Percentiles rank a stretch among this genome's conserved stretches.
Evolutionary conservation across 805 yeast genomes (phyloP).

Genomic region (Suhomyces sp.): DNA sequence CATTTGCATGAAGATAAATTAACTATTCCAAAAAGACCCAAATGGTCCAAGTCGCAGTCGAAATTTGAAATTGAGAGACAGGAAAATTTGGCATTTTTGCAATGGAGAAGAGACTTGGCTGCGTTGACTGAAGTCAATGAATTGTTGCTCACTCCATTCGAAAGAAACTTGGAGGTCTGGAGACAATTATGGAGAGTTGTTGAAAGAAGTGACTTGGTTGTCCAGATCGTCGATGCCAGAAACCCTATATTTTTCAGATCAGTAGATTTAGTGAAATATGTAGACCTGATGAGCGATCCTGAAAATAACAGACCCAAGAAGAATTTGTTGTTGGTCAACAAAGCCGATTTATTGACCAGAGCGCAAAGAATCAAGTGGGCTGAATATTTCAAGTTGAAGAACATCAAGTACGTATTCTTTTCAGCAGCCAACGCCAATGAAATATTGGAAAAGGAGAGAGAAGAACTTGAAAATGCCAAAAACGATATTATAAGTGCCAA

Average conservation of each 20-base stretch:
- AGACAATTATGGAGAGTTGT: slow-evolving; percentile 97
- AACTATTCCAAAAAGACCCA: slow-evolving; percentile 91
- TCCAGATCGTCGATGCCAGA: slow-evolving; percentile 97
- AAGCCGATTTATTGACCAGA: slow-evolving; percentile 81
- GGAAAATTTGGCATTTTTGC: slow-evolving; percentile 86
- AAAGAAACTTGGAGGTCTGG: slow-evolving; percentile 97
- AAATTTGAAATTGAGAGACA: slow-evolving; percentile 75
- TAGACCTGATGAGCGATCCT: slow-evolving; percentile 64
- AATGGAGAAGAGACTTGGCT: slow-evolving; percentile 93
- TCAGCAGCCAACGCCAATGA: slow-evolving; percentile 86
- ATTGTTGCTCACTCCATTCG: slow-evolving; percentile 89
- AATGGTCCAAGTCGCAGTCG: slow-evolving; percentile 73
- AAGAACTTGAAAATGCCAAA: slow-evolving; percentile 34
- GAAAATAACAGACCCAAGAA: slow-evolving; percentile 50
- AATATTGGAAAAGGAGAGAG: slow-evolving; percentile 60
- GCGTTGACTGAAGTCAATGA: slow-evolving; percentile 79
- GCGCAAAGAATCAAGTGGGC: slow-evolving; percentile 88
- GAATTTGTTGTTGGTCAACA: slow-evolving; percentile 82
- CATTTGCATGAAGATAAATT: slow-evolving; percentile 65
- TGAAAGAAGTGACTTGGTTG: slow-evolving; percentile 89
- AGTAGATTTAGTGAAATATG: slow-evolving; percentile 80
- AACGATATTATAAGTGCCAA: slow-evolving; percentile 9
- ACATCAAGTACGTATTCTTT: slow-evolving; percentile 86
- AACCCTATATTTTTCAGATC: slow-evolving; percentile 90
- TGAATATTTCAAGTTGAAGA: slow-evolving; percentile 61